These are phyloP conservation scores for Hordeum vulgare DNA, from an alignment of 176 grass and related monocot species.

Conservation along the genomic window MorexV3_pseudomolecules_assembly NC_058519.1:10354897-10355396, in stretches of 20 bases:
- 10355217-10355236: background rate
- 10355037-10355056: background rate
- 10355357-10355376: background rate
- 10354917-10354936: background rate
- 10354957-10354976: background rate
- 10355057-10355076: constrained; percentile 16
- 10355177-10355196: background rate
- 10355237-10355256: background rate
- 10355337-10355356: constrained; percentile 5
- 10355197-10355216: background rate
- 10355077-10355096: too few species aligned
- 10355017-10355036: background rate
- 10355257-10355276: background rate
- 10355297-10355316: background rate
- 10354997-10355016: background rate
- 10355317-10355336: background rate
- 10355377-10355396: background rate
- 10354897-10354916: background rate
- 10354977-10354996: too few species aligned
- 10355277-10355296: background rate
- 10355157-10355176: background rate
- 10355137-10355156: constrained; percentile 3
- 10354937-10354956: constrained; percentile 11
- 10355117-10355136: background rate
- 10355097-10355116: background rate